Evolutionary conservation across 2,329 filamentous ascomycete species (phyloP), one percentile per base, ranked within the genome.

Genomic region (Clarireedia paspali): DNA sequence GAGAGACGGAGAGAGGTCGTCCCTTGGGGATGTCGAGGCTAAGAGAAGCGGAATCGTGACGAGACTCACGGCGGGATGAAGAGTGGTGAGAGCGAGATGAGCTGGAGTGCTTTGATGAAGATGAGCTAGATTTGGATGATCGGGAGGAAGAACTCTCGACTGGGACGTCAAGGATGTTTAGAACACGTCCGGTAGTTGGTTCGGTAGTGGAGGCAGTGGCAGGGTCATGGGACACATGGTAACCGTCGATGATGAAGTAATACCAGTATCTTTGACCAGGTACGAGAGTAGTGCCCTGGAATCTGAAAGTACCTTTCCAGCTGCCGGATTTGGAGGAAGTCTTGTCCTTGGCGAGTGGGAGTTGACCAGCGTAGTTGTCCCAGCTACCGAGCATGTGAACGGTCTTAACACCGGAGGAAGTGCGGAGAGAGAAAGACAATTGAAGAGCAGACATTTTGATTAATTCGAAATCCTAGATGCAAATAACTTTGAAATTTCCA

Each of bases 181-280:
- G 82, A 75, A 91, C 90, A 73, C 94, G 92, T 76, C 91, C 90
- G 56, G 94, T 97, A 73, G 91, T 97, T 71, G 92, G 91, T 80
- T 99, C 94, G 64, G 88, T 87, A 70, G 89, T 95, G 70, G 87
- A 92, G 69, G 88, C 79, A 72, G 91, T 86, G 72, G 88, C 89
- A 65, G 92, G 91, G 77, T 97, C 94, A 81, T 97, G 92, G 60
- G 91, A 91, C 72, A 95, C 87, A 74, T 96, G 91, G 84, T 96
- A 96, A 67, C 94, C 94, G 73, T 99, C 94, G 74, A 97, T 94
- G 84, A 97, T 96, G 82, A 96, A 99, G 84, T 99, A 99, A 85
- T 97, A 99, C 94, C 94, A 99, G 84, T 97, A 97, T 71, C 92
- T 87, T 72, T 89, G 85, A 72, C 92, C 91, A 67, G 89, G 80